These are phyloP conservation scores for Lactifluus subvellereus DNA, from an alignment of 768 basidiomycete genomes.

Conservation along the genomic window DNA sequence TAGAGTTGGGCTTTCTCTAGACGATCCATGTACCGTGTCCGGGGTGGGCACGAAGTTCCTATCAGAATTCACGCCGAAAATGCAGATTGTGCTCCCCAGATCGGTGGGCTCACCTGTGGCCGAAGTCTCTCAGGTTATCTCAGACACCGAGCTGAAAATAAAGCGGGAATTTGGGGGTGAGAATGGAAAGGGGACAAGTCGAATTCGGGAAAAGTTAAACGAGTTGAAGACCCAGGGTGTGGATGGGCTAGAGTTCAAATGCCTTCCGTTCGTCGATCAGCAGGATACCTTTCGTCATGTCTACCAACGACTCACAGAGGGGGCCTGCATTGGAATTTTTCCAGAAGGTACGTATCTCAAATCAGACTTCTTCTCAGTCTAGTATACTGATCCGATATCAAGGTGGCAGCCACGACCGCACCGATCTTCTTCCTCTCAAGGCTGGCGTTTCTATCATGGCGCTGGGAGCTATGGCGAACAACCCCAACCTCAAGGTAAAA, in stretches of 20 bases:
- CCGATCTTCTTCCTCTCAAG: slow-evolving; percentile 92
- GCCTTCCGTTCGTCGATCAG: slow-evolving; percentile 86
- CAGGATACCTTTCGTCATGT: slow-evolving; percentile 92
- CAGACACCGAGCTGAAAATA: slow-evolving; percentile 76
- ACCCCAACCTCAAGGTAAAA: slow-evolving; percentile 80
- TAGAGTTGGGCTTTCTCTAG: slow-evolving; percentile 56
- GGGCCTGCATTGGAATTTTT: slow-evolving; percentile 93
- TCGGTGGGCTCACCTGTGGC: slow-evolving; percentile 68
- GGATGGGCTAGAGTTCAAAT: slow-evolving; percentile 72
- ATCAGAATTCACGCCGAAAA: slow-evolving; percentile 64
- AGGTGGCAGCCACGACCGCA: slow-evolving; percentile 98
- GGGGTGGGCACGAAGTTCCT: slow-evolving; percentile 80
- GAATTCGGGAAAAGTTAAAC: slow-evolving; percentile 59
- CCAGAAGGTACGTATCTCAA: slow-evolving; percentile 70
- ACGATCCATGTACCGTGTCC: slow-evolving; percentile 75
- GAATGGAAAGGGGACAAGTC: slow-evolving; percentile 62
- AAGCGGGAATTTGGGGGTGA: slow-evolving; percentile 87
- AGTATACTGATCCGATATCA: slow-evolving; percentile 11
- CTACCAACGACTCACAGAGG: slow-evolving; percentile 77
- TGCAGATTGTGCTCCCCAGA: slow-evolving; percentile 86
- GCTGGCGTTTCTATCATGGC: slow-evolving; percentile 99
- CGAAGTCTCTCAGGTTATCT: slow-evolving; percentile 83
- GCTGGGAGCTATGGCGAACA: slow-evolving; percentile 92
- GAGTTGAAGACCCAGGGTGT: slow-evolving; percentile 52
- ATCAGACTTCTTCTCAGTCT: not conserved